Base-by-base conservation (phyloP, 306 rosid species). In the Lathyrus tuberosus region DNA sequence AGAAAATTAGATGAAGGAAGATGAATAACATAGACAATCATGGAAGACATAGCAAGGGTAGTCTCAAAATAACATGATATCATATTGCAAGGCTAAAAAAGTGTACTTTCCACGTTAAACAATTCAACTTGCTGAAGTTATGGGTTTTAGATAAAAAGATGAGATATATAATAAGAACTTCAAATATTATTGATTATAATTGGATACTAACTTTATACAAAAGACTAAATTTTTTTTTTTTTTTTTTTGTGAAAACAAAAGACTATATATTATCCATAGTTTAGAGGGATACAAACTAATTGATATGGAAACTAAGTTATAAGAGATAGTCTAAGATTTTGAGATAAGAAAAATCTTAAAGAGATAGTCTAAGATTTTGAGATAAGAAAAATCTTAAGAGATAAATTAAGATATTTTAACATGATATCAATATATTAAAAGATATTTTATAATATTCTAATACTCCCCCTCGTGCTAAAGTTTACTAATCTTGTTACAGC, bases 1-100 rank as follows among this genome's bases (percentile, higher is more conserved):
- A 58, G 40, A 22, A 31, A 37, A 53, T 38, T 65, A 64, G 31
- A 33, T 30, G 40, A n/a, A 63, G 48, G 53, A 70, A 48, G 38
- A 58, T 37, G 66, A 56, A 56, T 26, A 56, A 56, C 62, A 56
- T 5, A 12, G 62, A 26, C 62, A 56, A 56, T 13, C 40, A 8
- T 26, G 62, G 62, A 28, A 56, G 18, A 28, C 17, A 13, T 28
- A 16, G 0, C 14, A 26, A 56, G 9, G 62, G 16, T 4, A 1
- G 40, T 56, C 62, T 56, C 18, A n/a, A 56, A 26, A 12, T n/a
- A 26, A 26, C 11, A 56, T 56, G 26, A 42, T 47, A 47, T 47
- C 9, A 46, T 5, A 46, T 28, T 28, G 11, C 9, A 57, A 57
- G 18, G 40, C 62, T 57, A 15, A 57, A 57, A 57, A 57, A 13